Base-by-base conservation (phyloP, 768 basidiomycete species). In the Tricholoma furcatifolium region DNA sequence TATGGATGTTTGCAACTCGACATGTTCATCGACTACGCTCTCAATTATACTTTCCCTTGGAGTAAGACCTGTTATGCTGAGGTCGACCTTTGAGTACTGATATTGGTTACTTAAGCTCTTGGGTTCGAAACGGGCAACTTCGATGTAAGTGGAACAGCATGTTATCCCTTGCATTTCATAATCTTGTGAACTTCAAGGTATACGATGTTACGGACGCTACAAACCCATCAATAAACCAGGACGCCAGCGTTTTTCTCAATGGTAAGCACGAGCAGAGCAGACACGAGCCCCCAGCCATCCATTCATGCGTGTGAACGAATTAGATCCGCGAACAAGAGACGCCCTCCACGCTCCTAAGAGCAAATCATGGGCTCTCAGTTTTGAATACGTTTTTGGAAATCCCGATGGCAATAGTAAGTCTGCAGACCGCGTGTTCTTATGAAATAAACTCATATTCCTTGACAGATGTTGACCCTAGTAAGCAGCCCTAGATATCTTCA, bases 321-420 rank as follows among this genome's bases (percentile, higher is more conserved):
- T 17, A 85, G 84, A 87, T 59, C 71, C 75, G 43, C 73, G 65
- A 38, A 80, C 78, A n/a, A 73, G 79, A 44, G 67, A 75, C 36
- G 87, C 87, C 1, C 65, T 90, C 17, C 87, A 90, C 65, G 87
- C 87, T 3, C 87, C 87, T 3, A 79, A 74, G 8, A 87, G 78
- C 64, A 74, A 76, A 56, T 62, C 79, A 45, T 80, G 79, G 79
- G 63, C 53, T 14, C 38, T 67, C 54, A 53, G 48, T 24, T 76
- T 74, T 60, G 53, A 66, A 8, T 76, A 70, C 54, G 67, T 71
- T 34, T 77, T 75, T 53, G 71, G 73, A 43, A 60, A 67, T 27
- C 62, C 64, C n/a, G 55, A 64, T 38, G 65, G 63, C 20, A 46
- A 55, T 14, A 59, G 69, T 73, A 47, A 60, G 70, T 65, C 32